These are phyloP conservation scores for Pseudocercospora ulei DNA, from an alignment of 2,329 filamentous ascomycete species.

Conservation along the genomic window DNA sequence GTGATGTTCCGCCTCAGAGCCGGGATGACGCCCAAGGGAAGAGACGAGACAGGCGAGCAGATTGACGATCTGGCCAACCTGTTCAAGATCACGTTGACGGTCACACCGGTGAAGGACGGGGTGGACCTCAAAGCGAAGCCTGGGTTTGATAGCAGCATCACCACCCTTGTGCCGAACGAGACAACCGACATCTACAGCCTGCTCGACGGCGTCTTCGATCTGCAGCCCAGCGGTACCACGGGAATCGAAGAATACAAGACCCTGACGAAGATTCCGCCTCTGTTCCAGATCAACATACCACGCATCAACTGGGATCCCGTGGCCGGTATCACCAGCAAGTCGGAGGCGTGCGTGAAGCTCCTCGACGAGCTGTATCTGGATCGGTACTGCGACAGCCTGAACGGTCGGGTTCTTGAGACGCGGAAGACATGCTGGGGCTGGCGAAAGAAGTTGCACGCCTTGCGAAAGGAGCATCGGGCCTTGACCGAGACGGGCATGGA, in stretches of 20 bases:
- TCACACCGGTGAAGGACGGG: constrained; percentile 22
- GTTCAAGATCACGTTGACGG: constrained; percentile 25
- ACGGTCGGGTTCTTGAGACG: constrained; percentile 52
- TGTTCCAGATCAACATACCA: constrained; percentile 83
- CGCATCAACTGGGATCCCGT: constrained; percentile 62
- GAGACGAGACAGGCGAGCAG: constrained; percentile 63
- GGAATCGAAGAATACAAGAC: constrained; percentile 54
- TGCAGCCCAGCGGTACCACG: constrained; percentile 57
- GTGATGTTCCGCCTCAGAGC: constrained; percentile 84
- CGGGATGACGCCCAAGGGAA: constrained; percentile 63
- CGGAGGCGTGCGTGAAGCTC: constrained; percentile 67
- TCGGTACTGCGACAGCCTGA: constrained; percentile 64
- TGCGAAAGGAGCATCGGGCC: constrained; percentile 29
- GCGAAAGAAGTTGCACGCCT: constrained; percentile 49
- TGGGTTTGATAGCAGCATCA: constrained; percentile 50
- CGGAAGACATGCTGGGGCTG: constrained; percentile 66
- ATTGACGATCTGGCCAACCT: constrained; percentile 47
- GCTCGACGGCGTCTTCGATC: constrained; percentile 75
- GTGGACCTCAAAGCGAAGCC: constrained; percentile 16
- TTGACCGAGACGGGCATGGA: constrained; percentile 20
- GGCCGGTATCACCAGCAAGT: constrained; percentile 53
- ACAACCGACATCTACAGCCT: constrained; percentile 67
- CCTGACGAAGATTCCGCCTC: constrained; percentile 56
- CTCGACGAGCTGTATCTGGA: constrained; percentile 76
- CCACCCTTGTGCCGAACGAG: constrained; percentile 50